A percentile compares a stretch with the other conserved stretches of the same genome.
Conservation (phyloP, 306 rosid genomes). For the Fragaria nilgerrensis region DNA sequence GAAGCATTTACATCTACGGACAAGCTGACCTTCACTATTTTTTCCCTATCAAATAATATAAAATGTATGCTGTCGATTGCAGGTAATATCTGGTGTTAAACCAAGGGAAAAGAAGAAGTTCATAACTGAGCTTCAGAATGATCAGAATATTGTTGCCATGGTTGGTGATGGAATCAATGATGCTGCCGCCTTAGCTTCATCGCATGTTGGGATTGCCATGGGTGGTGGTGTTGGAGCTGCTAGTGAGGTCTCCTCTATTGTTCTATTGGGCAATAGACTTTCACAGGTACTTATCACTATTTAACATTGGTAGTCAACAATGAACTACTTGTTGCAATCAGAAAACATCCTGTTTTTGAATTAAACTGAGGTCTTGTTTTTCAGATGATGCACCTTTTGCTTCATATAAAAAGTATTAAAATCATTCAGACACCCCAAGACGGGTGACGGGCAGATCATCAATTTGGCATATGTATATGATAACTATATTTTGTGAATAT, state of each 20-base stretch:
- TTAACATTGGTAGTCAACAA: not conserved
- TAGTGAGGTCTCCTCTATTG: slow-evolving; percentile 91
- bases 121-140: slow-evolving; percentile 62
- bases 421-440: not conserved
- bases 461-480: not conserved
- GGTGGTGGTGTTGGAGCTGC: slow-evolving; percentile 99
- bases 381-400: not conserved
- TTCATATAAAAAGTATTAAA: not conserved
- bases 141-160: slow-evolving; percentile 76
- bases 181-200: slow-evolving; percentile 92
- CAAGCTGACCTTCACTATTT: not conserved
- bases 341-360: not conserved
- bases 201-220: slow-evolving; percentile 91
- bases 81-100: slow-evolving; percentile 87
- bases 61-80: slow-evolving; percentile 20
- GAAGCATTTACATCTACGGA: not conserved
- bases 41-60: not conserved
- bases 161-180: slow-evolving; percentile 99
- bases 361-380: not conserved
- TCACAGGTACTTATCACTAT: slow-evolving; percentile 56
- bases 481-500: not conserved
- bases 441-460: not conserved
- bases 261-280: slow-evolving; percentile 86
- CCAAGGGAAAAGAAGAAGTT: slow-evolving; percentile 77
- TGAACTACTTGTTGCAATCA: not conserved